Evolutionary conservation across 2,329 filamentous ascomycete species (phyloP), one percentile per base, ranked within the genome.

Genomic region (Emmonsiellopsis sp.): DNA sequence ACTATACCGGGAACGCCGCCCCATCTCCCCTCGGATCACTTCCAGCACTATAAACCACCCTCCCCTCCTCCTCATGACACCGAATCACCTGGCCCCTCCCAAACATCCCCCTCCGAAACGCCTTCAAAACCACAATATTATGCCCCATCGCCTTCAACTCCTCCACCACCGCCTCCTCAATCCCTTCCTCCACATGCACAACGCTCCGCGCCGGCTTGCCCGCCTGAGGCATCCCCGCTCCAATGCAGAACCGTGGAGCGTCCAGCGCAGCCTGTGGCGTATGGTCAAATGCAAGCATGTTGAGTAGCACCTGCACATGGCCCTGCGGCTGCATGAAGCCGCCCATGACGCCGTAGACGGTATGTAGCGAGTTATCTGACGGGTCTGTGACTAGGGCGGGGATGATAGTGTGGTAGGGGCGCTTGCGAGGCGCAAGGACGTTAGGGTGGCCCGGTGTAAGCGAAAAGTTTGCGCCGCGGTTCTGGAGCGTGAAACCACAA

Each of bases 271-370:
- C 83, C 70, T 98, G 93, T 0, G 91, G 90, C 57, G 85, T 86
- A 51, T 89, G 77, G 1, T 84, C 83, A 61, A 91, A 95, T 0
- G 90, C 82, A 0, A 95, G 71, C 80, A 95, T 91, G 60, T 94
- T 95, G 2, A 97, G 76, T 8, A 98, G 73, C 0, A 95, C 90
- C 70, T 97, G 93, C 0, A 97, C 85, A 56, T 97, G 93, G 21
- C 92, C 93, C 70, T 97, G 93, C 0, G 93, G 93, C 72, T 98
- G 93, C 87, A 97, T 97, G 71, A 94, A 97, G 2, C 90, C 92
- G 51, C 93, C 93, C 93, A 97, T 97, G 56, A 97, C 92, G 51
- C 93, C 93, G 63, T 92, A 96, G 0, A 95, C 87, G 3, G 83
- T 86, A 68, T 95, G 88, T 53, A 97, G 72, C 48, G 80, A 84